Conservation (phyloP, 306 rosid species). For the Coriaria nepalensis region DNA sequence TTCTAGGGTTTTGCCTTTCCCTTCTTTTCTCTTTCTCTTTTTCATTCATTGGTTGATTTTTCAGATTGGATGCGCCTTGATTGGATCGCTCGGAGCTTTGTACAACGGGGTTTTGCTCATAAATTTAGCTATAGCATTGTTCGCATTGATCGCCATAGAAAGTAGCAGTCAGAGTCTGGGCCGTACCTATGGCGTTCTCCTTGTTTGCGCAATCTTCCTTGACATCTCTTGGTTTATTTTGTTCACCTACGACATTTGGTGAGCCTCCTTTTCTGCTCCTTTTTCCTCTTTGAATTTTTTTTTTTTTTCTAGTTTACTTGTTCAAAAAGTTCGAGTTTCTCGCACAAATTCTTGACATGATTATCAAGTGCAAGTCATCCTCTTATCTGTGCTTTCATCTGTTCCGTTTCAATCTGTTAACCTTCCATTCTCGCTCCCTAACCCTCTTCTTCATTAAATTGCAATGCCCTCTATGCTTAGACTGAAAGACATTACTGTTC, state of each 20-base stretch:
- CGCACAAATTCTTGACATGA: too few relatives aligned
- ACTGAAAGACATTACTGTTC: too few relatives aligned
- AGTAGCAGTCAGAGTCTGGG: constrained; percentile 95
- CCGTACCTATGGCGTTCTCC: constrained; percentile 89
- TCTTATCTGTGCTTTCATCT: too few relatives aligned
- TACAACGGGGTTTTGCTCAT: constrained; percentile 71
- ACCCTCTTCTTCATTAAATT: too few relatives aligned
- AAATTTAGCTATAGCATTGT: constrained; percentile 64
- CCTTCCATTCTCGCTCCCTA: too few relatives aligned
- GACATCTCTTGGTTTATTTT: constrained; percentile 80
- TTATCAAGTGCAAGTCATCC: too few relatives aligned
- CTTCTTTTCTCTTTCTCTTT: neutral
- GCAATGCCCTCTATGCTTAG: too few relatives aligned
- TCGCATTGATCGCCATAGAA: constrained; percentile 90
- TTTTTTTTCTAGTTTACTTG: neutral
- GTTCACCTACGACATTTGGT: constrained; percentile 67
- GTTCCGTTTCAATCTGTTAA: too few relatives aligned
- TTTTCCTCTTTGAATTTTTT: neutral
- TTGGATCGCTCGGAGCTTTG: constrained; percentile 88
- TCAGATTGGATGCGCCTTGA: constrained; percentile 74
- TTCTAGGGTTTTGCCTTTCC: neutral
- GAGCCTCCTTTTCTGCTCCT: constrained; percentile 1
- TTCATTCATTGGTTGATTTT: too few relatives aligned
- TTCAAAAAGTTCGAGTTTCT: neutral
- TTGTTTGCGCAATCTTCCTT: constrained; percentile 52